These are phyloP conservation scores for Paratinospora sagittata DNA, from an alignment of 164 flowering plant genomes.

Conservation along the genomic window DNA sequence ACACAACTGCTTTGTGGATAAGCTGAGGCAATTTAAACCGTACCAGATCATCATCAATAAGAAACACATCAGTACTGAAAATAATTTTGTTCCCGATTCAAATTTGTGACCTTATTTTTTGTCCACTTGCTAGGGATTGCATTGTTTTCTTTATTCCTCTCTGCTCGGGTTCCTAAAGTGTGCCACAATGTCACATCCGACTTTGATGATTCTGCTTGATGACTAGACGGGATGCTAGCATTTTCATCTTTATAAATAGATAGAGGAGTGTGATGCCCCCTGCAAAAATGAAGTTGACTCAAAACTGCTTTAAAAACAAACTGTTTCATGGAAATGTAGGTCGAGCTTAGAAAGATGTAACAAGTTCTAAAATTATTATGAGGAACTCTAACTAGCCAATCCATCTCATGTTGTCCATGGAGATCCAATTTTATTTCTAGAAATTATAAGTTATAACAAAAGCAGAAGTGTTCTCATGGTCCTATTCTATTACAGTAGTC, in stretches of 20 bases:
- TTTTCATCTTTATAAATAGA: conserved; percentile 51
- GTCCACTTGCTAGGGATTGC: conserved; percentile 80
- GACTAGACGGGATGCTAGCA: conserved; percentile 13
- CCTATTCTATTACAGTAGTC: not conserved
- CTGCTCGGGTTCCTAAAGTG: conserved; percentile 57
- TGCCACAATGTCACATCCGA: conserved; percentile 43
- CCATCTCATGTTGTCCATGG: not conserved
- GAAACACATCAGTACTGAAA: too few relatives aligned
- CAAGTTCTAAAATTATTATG: too few relatives aligned
- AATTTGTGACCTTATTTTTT: conserved; percentile 48
- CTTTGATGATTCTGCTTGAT: conserved; percentile 33
- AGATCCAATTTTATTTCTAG: not conserved
- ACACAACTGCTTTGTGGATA: not conserved
- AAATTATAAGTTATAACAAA: not conserved
- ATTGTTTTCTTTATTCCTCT: conserved; percentile 84
- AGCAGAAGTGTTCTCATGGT: not conserved
- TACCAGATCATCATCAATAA: not conserved
- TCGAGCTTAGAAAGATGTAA: not conserved
- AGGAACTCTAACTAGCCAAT: not conserved
- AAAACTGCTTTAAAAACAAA: not conserved
- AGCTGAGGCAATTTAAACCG: not conserved
- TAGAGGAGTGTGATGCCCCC: conserved; percentile 32
- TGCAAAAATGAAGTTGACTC: conserved; percentile 13
- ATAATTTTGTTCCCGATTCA: not conserved
- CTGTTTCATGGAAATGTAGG: not conserved